Evolutionary conservation across 2,329 filamentous ascomycete species (phyloP), one percentile per base, ranked within the genome.

Genomic region (Dactylellina leptospora): DNA sequence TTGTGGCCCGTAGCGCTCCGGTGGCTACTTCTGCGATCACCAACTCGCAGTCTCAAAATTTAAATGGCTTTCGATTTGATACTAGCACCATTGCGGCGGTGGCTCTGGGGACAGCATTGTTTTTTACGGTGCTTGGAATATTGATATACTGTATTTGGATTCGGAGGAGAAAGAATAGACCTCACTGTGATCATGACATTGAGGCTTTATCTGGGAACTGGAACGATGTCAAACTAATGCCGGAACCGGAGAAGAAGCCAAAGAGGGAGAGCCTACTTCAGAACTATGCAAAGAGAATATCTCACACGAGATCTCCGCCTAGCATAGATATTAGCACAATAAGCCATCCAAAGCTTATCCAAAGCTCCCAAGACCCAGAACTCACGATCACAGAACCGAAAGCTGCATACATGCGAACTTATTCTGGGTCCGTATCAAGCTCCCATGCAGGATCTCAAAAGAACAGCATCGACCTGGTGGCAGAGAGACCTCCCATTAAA

Each of bases 311-410:
- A 20, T 30, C 51, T 11, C 40, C 40, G 5, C 25, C 58, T 20
- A 54, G 59, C n/a, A 64, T 72, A 45, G 68, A 72, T 25, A 64
- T 63, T 11, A 55, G 25, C 10, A 56, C 30, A 40, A 72, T 72
- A 10, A 47, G 68, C 16, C 68, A 59, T 4, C 68, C 68, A 33
- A 72, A 48, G 38, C 68, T 72, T 22, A 59, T 72, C 16, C 68
- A 72, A 38, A 62, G 66, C 30, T 64, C 59, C 5, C 68, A 64
- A 22, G 59, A 64, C 16, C 59, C 47, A 22, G 27, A 33, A 4
- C 30, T 64, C 13, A 18, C 4, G 4, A n/a, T 45, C 20, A 4
- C 62, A 18, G 62, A 68, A 22, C 62, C 59, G 16, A 72, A 72
- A 28, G 51, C 68, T 44, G 68, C 59, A 28, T 63, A 64, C 38